Base-by-base conservation (phyloP, 1,284 basidiomycete species). In the Cutaneotrichosporon sp. region DNA sequence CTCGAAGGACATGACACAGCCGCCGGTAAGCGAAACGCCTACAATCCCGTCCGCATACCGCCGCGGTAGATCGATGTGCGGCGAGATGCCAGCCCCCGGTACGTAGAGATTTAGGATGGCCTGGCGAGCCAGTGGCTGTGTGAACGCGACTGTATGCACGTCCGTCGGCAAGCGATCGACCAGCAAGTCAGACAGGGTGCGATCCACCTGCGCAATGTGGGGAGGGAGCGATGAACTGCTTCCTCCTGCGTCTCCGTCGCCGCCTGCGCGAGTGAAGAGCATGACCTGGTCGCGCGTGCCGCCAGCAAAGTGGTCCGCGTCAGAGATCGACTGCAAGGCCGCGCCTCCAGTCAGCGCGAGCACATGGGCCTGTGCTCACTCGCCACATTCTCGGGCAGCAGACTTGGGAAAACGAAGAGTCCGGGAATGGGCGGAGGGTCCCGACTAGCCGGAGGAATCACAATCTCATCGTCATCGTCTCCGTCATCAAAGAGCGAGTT, bases 61-160 rank as follows among this genome's bases (percentile, higher is more conserved):
- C 19, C 67, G 48, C 4, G 72, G 69, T 3, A 79, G 68, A 54
- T 79, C 77, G 22, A 78, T 57, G 50, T 79, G 78, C 1, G 75
- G 61, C 1, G 70, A 52, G 42, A 79, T 76, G 3, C 78, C 78
- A 49, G 72, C 49, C 19, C 75, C 75, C 0, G 75, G 71, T 0
- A 56, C 57, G 54, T 79, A 79, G 17, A 76, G 67, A 61, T 79
- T 79, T 49, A 79, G 60, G 44, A 79, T 79, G 19, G 71, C 63
- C 52, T 75, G 74, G 17, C 72, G 48, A 2, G 64, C 62, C 10
- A 72, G 57, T 3, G 29, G 39, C 41, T 71, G 68, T 1, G 51
- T 16, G 47, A 72, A 69, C 8, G 67, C 44, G 0, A 54, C 49
- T 3, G 17, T 8, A 19, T 34, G 43, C 0, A 42, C 43, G 2